Evolutionary conservation across 2,329 filamentous ascomycete genomes (phyloP).

Genomic region (Fonsecaea nubica): DNA sequence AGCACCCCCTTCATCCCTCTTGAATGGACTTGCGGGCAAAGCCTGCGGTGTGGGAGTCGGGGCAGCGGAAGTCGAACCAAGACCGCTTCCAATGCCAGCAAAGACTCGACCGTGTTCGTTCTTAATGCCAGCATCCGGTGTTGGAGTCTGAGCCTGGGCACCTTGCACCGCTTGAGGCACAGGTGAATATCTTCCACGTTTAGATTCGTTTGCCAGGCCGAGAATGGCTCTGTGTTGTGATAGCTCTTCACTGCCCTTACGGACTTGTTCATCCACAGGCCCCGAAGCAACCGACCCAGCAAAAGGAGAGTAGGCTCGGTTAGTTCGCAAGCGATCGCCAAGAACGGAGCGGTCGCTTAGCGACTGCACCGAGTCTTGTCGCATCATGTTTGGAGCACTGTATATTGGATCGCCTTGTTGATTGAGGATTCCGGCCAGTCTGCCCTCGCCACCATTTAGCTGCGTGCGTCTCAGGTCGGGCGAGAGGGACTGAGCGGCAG

Average conservation of each 20-base stretch:
- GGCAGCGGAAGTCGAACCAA: slow-evolving; percentile 60
- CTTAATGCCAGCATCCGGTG: slow-evolving; percentile 88
- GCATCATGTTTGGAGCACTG: slow-evolving; percentile 33
- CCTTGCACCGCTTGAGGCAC: slow-evolving; percentile 93
- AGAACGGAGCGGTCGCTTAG: slow-evolving; percentile 39
- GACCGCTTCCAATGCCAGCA: slow-evolving; percentile 81
- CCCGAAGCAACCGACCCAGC: slow-evolving; percentile 44
- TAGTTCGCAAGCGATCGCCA: slow-evolving; percentile 42
- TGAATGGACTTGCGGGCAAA: slow-evolving; percentile 56
- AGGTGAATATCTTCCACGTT: slow-evolving; percentile 83
- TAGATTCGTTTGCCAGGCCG: slow-evolving; percentile 74
- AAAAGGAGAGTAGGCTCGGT: slow-evolving; percentile 46
- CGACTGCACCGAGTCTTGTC: slow-evolving; percentile 40
- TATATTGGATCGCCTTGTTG: slow-evolving; percentile 22
- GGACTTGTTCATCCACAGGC: slow-evolving; percentile 48
- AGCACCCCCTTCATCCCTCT: slow-evolving; percentile 55
- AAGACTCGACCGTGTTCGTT: slow-evolving; percentile 95
- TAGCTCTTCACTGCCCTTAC: slow-evolving; percentile 61
- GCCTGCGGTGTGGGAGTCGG: slow-evolving; percentile 44
- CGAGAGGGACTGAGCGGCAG: slow-evolving; percentile 30
- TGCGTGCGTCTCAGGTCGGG: slow-evolving; percentile 37
- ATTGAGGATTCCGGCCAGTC: slow-evolving; percentile 33
- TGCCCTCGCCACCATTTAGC: slow-evolving; percentile 31
- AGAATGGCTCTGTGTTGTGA: slow-evolving; percentile 72
- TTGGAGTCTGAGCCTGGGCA: slow-evolving; percentile 79